Base-by-base conservation (phyloP, 2,329 filamentous ascomycete genomes). In the Neospermospora avenae region DNA sequence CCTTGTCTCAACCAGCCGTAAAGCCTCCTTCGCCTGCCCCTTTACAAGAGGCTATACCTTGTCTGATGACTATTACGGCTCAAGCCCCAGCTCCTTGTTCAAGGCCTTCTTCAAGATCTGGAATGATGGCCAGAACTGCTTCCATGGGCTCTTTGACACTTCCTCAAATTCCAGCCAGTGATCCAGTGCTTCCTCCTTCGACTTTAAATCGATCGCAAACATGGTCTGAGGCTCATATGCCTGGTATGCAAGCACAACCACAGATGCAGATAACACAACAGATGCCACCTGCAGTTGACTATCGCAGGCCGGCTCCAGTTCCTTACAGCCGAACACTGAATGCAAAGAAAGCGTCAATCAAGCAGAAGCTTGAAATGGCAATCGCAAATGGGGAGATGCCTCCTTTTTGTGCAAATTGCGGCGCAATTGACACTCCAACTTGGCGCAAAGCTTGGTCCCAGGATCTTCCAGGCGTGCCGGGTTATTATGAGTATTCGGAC, bases 361-460 rank as follows among this genome's bases (percentile, higher is more conserved):
- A 85, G 69, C 81, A 85, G 63, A 81, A 81, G 44, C 71, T 88
- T 1, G 81, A 87, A 65, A 77, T 78, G 41, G 85, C 85, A 0
- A 86, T 98, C 57, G 81, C 81, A n/a, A 85, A 85, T 57, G 95
- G 95, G 4, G 84, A 92, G 65, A 88, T 93, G 80, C 95, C 95
- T 0, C 88, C 89, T 0, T 98, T 88, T 70, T 99, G 95, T 73
- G 84, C 84, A 64, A 96, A 98, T 69, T 99, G 95, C 69, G 95
- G 95, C 5, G 90, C 92, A 6, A 96, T 99, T 59, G 90, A 98
- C 69, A 99, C 95, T 0, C 91, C 93, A 0, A 97, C 93, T 0
- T 99, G 95, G 95, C 87, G 95, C 62, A 95, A 93, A 70, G 91
- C 95, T 13, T 97, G 89, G 81, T 86, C 86, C n/a, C 91, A 91